Evolutionary conservation across 208 protist species (phyloP), one percentile per base, ranked within the genome.

Genomic region (Wallacemonas sp.): DNA sequence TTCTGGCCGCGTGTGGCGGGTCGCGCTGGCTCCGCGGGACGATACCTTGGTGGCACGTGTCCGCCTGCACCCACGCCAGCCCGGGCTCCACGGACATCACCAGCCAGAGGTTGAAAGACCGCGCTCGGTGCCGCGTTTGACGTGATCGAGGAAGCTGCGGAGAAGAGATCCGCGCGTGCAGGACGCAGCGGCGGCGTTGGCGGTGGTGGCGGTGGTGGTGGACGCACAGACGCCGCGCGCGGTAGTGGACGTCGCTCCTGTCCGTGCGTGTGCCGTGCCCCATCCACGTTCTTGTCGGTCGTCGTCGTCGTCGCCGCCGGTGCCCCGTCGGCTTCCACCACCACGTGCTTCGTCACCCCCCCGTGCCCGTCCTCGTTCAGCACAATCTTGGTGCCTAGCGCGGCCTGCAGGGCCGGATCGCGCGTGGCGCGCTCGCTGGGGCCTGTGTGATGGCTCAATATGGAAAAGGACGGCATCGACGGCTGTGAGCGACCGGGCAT

Each of bases 351-450:
- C 18, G 72, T 73, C 31, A 81, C 74, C 22, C 64, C 68, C 22
- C 72, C 70, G 18, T 46, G 33, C 44, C 74, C 76, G 31, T 86
- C 76, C 11, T 82, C 76, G 10, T 76, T 50, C 22, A 82, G 32
- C 57, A 79, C 71, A 10, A 80, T 82, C 29, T 72, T 67, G 18
- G 68, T 76, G n/a, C 79, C 67, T n/a, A 76, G 23, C 10, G 69
- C 55, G 1, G 71, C 29, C 5, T 45, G 25, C 7, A 59, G 32
- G 7, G 52, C 52, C 8, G 52, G 52, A 25, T n/a, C 39, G n/a
- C n/a, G n/a, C n/a, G n/a, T n/a, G n/a, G n/a, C n/a, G n/a, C n/a
- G n/a, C n/a, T n/a, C n/a, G n/a, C n/a, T n/a, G n/a, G n/a, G n/a
- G n/a, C n/a, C n/a, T n/a, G n/a, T n/a, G n/a, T n/a, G n/a, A 31